These are phyloP conservation scores for Gossypium aridum DNA, from an alignment of 441 rosid genomes.

Conservation along the genomic window DNA sequence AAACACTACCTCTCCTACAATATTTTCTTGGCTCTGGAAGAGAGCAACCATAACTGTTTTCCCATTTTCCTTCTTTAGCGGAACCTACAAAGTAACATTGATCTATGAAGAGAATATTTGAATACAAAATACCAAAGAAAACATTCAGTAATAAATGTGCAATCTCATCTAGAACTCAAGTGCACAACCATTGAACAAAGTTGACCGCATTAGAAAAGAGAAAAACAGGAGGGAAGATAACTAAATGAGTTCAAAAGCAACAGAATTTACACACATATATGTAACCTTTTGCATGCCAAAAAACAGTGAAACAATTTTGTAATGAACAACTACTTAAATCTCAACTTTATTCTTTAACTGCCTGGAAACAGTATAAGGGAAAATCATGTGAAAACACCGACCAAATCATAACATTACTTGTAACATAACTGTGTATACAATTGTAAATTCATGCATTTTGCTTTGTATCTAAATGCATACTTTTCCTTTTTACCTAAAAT, in stretches of 20 bases:
- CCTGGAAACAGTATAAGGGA: neutral
- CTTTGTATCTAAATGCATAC: neutral
- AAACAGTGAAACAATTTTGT: neutral
- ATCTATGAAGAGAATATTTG: neutral
- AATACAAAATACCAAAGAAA: constrained; percentile 1
- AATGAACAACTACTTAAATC: neutral
- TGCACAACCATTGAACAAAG: neutral
- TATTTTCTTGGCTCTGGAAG: constrained; percentile 35
- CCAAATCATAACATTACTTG: neutral
- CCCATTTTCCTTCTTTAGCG: constrained; percentile 39
- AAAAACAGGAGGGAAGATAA: neutral
- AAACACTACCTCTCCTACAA: constrained; percentile 28
- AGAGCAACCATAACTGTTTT: constrained; percentile 33
- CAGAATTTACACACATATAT: neutral
- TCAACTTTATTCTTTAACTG: neutral
- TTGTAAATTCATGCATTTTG: neutral
- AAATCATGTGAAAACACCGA: neutral
- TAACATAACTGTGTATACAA: neutral
- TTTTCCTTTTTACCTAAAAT: neutral
- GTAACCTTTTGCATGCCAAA: neutral
- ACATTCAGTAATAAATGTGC: neutral
- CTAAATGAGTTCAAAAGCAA: neutral
- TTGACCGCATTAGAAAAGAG: neutral
- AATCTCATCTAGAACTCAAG: neutral
- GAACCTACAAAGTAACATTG: constrained; percentile 20